Evolutionary conservation across 2,329 filamentous ascomycete genomes (phyloP).

Genomic region (Paradendryphiella salina): DNA sequence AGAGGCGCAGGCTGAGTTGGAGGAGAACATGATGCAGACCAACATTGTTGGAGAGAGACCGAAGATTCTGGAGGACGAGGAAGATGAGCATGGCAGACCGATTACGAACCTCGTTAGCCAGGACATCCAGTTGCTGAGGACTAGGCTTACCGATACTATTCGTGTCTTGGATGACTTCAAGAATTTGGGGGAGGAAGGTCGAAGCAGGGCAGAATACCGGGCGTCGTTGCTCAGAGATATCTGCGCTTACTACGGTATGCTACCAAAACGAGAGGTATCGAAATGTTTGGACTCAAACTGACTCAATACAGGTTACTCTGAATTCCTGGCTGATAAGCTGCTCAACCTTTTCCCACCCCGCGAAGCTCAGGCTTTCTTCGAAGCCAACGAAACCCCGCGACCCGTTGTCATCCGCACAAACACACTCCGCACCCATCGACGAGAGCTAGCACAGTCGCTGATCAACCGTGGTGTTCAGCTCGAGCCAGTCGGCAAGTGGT

Average conservation of each 20-base stretch:
- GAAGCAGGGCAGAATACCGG: slow-evolving; percentile 86
- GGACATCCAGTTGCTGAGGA: slow-evolving; percentile 85
- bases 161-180: slow-evolving; percentile 88
- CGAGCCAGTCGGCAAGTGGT: slow-evolving; percentile 98
- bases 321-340: slow-evolving; percentile 93
- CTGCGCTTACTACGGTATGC: slow-evolving; percentile 79
- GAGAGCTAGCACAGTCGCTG: slow-evolving; percentile 85
- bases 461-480: slow-evolving; percentile 96
- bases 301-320: slow-evolving; percentile 66
- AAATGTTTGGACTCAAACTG: neutral
- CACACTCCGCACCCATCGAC: slow-evolving; percentile 75
- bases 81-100: slow-evolving; percentile 62
- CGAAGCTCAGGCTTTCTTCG: slow-evolving; percentile 97
- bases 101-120: slow-evolving; percentile 68
- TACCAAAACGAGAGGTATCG: neutral
- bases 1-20: slow-evolving; percentile 81
- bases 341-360: slow-evolving; percentile 88
- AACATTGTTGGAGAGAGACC: slow-evolving; percentile 77
- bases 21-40: slow-evolving; percentile 84
- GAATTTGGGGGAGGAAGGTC: slow-evolving; percentile 75
- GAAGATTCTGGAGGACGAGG: slow-evolving; percentile 64
- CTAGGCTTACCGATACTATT: slow-evolving; percentile 88
- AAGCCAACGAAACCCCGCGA: slow-evolving; percentile 93
- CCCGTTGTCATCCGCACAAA: slow-evolving; percentile 97
- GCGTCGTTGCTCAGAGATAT: slow-evolving; percentile 86